These are phyloP conservation scores for Pueraria montana DNA, from an alignment of 306 rosid species.

Conservation along the genomic window DNA sequence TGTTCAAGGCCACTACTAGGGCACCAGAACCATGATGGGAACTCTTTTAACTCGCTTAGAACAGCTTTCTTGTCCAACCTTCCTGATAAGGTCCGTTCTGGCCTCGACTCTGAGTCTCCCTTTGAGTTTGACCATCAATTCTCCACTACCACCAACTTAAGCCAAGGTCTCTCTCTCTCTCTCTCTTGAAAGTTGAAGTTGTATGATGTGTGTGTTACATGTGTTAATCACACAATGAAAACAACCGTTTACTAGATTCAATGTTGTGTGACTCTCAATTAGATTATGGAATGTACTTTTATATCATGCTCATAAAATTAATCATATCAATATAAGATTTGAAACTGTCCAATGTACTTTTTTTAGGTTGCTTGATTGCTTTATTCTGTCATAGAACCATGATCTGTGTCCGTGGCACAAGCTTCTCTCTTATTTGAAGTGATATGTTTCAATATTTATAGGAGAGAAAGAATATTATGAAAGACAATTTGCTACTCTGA, in stretches of 20 bases:
- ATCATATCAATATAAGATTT: neutral
- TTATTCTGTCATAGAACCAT: neutral
- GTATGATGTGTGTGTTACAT: neutral
- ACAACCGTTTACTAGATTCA: neutral
- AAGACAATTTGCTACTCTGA: constrained; percentile 63
- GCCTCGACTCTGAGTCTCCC: constrained; percentile 59
- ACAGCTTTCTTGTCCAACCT: constrained; percentile 58
- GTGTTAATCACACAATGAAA: neutral
- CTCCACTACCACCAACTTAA: constrained; percentile 49
- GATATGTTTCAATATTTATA: constrained; percentile 19
- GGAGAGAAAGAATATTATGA: constrained; percentile 73
- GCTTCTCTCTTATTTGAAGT: constrained; percentile 21
- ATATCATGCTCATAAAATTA: neutral
- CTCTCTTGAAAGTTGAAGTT: neutral
- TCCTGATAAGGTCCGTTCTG: constrained; percentile 56
- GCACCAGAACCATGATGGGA: constrained; percentile 1
- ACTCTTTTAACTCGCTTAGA: constrained; percentile 44
- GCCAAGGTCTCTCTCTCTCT: constrained; percentile 50
- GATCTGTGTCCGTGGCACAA: neutral
- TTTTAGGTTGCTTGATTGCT: too few relatives aligned
- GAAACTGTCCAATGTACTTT: too few relatives aligned
- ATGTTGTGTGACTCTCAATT: neutral
- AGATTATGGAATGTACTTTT: neutral
- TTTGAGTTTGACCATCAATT: constrained; percentile 40
- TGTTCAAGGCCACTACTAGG: constrained; percentile 30